These are phyloP conservation scores for Acacia crassicarpa DNA, from an alignment of 306 rosid species.

Conservation along the genomic window DNA sequence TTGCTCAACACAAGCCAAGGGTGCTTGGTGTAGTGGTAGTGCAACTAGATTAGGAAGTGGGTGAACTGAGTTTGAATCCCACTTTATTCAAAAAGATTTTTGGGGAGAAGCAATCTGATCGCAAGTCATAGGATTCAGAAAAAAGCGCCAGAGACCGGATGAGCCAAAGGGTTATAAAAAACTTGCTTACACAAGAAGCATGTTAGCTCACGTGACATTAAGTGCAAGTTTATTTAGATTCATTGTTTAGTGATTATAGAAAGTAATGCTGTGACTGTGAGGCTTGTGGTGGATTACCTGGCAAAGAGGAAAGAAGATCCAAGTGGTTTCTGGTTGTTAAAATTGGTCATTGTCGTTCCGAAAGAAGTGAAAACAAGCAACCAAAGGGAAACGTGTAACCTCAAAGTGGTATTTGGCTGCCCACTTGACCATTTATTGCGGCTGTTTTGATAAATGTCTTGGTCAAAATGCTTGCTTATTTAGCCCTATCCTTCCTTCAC, in stretches of 20 bases:
- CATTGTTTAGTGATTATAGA: conserved; percentile 23
- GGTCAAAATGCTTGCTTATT: neutral
- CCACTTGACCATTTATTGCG: neutral
- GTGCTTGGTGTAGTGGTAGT: no score
- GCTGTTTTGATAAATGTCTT: neutral
- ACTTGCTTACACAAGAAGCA: conserved; percentile 26
- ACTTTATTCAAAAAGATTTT: no score
- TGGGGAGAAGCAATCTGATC: no score
- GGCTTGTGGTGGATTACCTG: neutral
- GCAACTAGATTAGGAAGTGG: no score
- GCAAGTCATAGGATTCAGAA: no score
- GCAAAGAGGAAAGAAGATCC: neutral
- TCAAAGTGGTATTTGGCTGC: neutral
- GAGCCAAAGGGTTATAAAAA: neutral
- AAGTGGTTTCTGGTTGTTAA: neutral
- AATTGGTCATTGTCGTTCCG: neutral
- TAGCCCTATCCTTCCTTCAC: neutral
- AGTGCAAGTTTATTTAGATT: conserved; percentile 28
- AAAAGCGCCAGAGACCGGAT: no score
- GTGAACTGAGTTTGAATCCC: no score
- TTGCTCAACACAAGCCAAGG: conserved; percentile 4
- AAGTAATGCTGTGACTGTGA: no score
- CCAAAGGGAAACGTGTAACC: neutral
- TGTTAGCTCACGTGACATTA: conserved; percentile 45
- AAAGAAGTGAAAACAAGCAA: neutral